These are phyloP conservation scores for Singerocomus inundabilis DNA, from an alignment of 1,284 basidiomycete species.

Conservation along the genomic window DNA sequence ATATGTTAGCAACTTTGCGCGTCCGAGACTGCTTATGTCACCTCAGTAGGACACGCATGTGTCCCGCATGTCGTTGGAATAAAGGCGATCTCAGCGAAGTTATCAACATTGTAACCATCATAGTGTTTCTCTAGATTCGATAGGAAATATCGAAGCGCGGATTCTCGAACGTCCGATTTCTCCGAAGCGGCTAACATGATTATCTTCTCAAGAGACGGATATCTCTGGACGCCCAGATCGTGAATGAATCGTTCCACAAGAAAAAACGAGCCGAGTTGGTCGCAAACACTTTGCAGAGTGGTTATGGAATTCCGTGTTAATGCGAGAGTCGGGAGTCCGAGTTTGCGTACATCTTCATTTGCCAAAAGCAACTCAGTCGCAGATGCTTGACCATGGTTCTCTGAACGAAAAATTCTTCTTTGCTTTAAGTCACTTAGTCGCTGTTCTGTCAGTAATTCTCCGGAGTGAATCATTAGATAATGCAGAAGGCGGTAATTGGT, in stretches of 20 bases:
- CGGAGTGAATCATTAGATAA: too few relatives aligned
- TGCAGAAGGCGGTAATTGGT: too few relatives aligned
- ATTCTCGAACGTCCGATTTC: constrained; percentile 1
- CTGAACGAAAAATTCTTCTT: too few relatives aligned
- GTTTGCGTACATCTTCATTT: too few relatives aligned
- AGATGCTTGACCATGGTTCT: too few relatives aligned
- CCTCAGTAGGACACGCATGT: constrained; percentile 12
- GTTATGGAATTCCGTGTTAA: too few relatives aligned
- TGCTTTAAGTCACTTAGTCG: too few relatives aligned
- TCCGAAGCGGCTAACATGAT: constrained; percentile 18
- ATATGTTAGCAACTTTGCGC: neutral
- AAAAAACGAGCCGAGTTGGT: neutral
- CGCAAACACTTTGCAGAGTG: neutral
- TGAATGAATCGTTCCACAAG: neutral
- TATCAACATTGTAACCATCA: constrained; percentile 15
- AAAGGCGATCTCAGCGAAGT: constrained; percentile 15
- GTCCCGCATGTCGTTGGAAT: constrained; percentile 18
- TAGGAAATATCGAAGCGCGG: constrained; percentile 20
- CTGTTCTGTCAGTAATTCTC: too few relatives aligned
- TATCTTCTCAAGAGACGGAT: constrained; percentile 19
- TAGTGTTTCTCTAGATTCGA: constrained; percentile 19
- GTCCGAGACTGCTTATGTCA: neutral
- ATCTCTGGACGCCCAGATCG: constrained; percentile 13
- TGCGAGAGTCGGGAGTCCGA: too few relatives aligned
- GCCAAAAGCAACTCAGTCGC: too few relatives aligned